Base-by-base conservation (phyloP, 345 rosid genomes). In the Atalantia buxifolia region DNA sequence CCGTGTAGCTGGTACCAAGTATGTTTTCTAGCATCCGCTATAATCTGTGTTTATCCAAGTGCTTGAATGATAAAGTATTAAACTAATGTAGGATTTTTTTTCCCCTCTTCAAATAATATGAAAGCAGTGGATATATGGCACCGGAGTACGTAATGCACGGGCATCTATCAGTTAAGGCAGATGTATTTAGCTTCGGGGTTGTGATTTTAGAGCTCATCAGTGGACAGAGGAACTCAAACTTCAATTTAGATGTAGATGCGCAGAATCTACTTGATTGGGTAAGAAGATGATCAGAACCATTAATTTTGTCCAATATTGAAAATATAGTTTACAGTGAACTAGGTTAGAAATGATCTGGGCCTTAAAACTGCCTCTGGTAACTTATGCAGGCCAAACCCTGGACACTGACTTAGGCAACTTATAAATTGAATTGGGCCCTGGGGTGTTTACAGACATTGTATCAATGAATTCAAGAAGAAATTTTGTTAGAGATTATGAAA, bases 101-200 rank as follows among this genome's bases (percentile, higher is more conserved):
- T 7, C 42, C 42, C 42, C 31, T 79, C 28, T 66, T 35, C 38
- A 73, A 59, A 66, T 69, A 71, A 19, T 66, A 83, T 85, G 83
- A 63, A 60, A 73, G 19, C 85, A 96, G 99, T 77, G 98, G 98
- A 27, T 97, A 97, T 74, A 94, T 97, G 99, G 98, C 99, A 4
- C 99, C 99, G 2, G 98, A 97, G 82, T 97, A 97, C 5, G 86
- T 93, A 71, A 93, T 93, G 98, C 90, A 89, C 5, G 94, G 98
- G 35, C 86, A 72, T 81, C 81, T 97, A 68, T 92, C 99, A 0
- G 91, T 82, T 77, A 92, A 92, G 78, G 99, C 94, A 48, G 98
- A 97, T 71, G 93, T 97, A 42, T 97, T 90, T 81, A 97, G 99
- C 93, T 97, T 94, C 3, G 99, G 99, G 19, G 99, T 97, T 85